phyloP scores from a whole-genome alignment of 371 early-diverging fungal genomes.

The Choanephora cucurbitarum region DNA sequence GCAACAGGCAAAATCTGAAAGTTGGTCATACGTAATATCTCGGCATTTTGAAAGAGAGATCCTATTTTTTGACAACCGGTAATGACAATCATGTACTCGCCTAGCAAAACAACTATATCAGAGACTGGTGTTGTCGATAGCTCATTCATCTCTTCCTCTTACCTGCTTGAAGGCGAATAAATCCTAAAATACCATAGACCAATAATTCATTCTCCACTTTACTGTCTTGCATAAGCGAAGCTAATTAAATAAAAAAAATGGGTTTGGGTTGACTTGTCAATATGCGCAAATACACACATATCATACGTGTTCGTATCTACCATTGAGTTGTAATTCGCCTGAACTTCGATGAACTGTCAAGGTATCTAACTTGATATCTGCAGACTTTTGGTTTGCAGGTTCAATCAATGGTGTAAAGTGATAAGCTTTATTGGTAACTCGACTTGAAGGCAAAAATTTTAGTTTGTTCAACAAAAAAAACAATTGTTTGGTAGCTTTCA shows the following conservation, averaged over 20 bases:
- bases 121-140: too few relatives aligned
- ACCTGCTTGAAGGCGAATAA: constrained; percentile 77
- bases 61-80: constrained; percentile 79
- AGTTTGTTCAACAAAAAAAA: too few relatives aligned
- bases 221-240: constrained; percentile 22
- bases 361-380: constrained; percentile 17
- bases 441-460: constrained; percentile 16
- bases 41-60: constrained; percentile 51
- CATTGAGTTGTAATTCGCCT: constrained; percentile 39
- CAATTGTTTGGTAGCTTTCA: neutral
- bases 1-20: constrained; percentile 77
- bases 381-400: constrained; percentile 27
- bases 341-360: constrained; percentile 40
- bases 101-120: constrained; percentile 27
- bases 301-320: too few relatives aligned
- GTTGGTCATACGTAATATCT: constrained; percentile 72
- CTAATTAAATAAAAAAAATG: constrained; percentile 11
- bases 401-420: constrained; percentile 43
- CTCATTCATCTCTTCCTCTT: neutral
- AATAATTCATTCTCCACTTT: constrained; percentile 26
- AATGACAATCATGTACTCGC: constrained; percentile 72
- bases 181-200: constrained; percentile 71
- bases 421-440: constrained; percentile 35
- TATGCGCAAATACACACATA: too few relatives aligned
- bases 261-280: too few relatives aligned